Percentiles rank a stretch among this genome's conserved stretches.
Conservation (phyloP, 2,329 filamentous ascomycete species). For the Aschersonia sp. region DNA sequence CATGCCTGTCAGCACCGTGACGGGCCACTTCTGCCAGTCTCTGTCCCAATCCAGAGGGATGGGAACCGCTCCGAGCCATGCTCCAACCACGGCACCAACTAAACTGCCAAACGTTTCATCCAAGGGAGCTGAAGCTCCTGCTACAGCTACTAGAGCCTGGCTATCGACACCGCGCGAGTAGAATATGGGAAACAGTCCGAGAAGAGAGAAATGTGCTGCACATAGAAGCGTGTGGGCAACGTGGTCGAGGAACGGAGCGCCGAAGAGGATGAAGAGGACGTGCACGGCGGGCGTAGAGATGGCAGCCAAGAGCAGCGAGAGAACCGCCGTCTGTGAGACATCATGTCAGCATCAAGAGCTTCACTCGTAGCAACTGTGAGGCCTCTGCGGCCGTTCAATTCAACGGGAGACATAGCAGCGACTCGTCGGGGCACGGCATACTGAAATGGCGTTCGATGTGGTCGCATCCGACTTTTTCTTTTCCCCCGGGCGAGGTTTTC, state of each 20-base stretch:
- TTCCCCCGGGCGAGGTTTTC: slow-evolving; percentile 37
- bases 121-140: slow-evolving; percentile 52
- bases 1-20: slow-evolving; percentile 73
- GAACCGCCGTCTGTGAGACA: slow-evolving; percentile 24
- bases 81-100: slow-evolving; percentile 64
- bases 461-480: slow-evolving; percentile 35
- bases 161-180: slow-evolving; percentile 73
- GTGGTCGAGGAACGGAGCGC: slow-evolving; percentile 78
- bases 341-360: background rate
- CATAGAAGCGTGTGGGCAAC: slow-evolving; percentile 63
- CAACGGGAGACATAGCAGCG: background rate
- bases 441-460: slow-evolving; percentile 29
- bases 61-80: slow-evolving; percentile 86
- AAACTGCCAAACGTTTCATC: slow-evolving; percentile 77
- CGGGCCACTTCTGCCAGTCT: slow-evolving; percentile 97
- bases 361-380: background rate
- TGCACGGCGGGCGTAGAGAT: slow-evolving; percentile 53
- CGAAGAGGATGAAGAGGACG: slow-evolving; percentile 67
- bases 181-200: slow-evolving; percentile 66
- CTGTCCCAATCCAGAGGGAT: slow-evolving; percentile 97
- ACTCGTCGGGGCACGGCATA: slow-evolving; percentile 15
- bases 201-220: slow-evolving; percentile 66
- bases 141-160: slow-evolving; percentile 54
- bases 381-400: background rate
- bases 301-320: slow-evolving; percentile 44